These are phyloP conservation scores for Verbena officinalis DNA, from an alignment of 257 asterid species.

Conservation along the genomic window DNA sequence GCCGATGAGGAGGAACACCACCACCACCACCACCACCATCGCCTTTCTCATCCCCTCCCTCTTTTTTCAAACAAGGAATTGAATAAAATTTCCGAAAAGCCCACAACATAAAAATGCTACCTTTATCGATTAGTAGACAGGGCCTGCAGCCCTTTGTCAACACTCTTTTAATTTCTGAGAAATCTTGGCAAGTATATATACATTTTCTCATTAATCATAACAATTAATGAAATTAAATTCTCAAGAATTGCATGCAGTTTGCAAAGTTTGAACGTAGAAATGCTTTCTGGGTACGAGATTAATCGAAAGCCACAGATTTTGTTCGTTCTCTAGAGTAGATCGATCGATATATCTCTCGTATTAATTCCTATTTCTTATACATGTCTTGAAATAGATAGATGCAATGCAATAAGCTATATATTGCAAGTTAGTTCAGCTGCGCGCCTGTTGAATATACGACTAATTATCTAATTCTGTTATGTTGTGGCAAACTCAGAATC, in stretches of 20 bases:
- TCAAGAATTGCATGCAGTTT: slow-evolving; percentile 34
- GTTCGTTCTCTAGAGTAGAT: slow-evolving; percentile 23
- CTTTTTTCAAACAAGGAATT: neutral
- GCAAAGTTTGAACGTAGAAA: no score
- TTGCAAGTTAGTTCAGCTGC: neutral
- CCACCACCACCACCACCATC: no score
- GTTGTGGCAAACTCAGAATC: neutral
- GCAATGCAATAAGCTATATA: neutral
- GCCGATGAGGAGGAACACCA: slow-evolving; percentile 47
- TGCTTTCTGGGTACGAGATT: no score
- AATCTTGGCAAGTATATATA: slow-evolving; percentile 4
- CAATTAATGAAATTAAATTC: slow-evolving; percentile 19
- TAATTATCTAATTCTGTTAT: neutral
- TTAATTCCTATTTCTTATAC: slow-evolving; percentile 8
- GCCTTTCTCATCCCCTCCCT: slow-evolving; percentile 36
- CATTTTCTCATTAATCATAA: slow-evolving; percentile 17
- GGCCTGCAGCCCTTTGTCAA: slow-evolving; percentile 35
- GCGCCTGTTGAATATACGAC: neutral
- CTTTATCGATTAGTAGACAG: slow-evolving; percentile 32
- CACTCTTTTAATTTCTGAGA: slow-evolving; percentile 22
- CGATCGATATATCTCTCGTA: slow-evolving; percentile 19
- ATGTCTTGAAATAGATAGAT: slow-evolving; percentile 17
- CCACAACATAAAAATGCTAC: slow-evolving; percentile 35
- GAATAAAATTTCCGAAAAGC: slow-evolving; percentile 31
- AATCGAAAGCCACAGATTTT: slow-evolving; percentile 84